Base-by-base conservation (phyloP, 371 early-diverging fungal genomes). In the Chytridiales sp. region DNA sequence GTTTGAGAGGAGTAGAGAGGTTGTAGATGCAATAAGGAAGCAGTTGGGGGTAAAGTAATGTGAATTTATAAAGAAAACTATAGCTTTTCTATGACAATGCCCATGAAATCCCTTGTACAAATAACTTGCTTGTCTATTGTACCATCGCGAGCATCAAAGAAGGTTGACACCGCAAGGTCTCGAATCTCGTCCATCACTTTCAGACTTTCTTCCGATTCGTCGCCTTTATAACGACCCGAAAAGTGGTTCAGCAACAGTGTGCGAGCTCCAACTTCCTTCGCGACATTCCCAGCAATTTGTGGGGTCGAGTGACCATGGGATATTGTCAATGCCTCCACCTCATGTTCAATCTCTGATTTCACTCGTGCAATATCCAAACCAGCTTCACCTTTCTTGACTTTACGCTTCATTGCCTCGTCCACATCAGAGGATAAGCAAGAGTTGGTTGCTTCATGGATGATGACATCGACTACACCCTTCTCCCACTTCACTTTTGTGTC, bases 381-480 rank as follows among this genome's bases (percentile, higher is more conserved):
- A 24, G 5, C 22, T 34, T 46, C n/a, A 1, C n/a, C 22, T 3
- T 32, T 56, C 69, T 69, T 4, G 67, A 61, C 30, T 69, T 69
- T 1, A 56, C 48, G 3, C 46, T 46, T 17, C 41, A 32, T 26
- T 32, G 22, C 50, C 40, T 34, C 60, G n/a, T n/a, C n/a, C 19
- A 53, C 17, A 36, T 69, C 73, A 4, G 40, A 27, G 11, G 70
- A 75, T 17, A 81, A 44, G 24, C 66, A 59, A 1, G 84, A 78
- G 58, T 85, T 85, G 1, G 85, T 85, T 0, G 85, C 82, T 57
- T 85, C 85, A 56, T 85, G 85, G 1, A 83, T 71, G 0, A 85
- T 52, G 6, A 85, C 29, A 21, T 74, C 70, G 19, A 47, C 34
- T 3, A 32, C 13, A 31, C n/a, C n/a, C 36, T 17, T 68, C 22